Evolutionary conservation across 2,329 filamentous ascomycete species (phyloP), one percentile per base, ranked within the genome.

Genomic region (Zasmidium cellare): DNA sequence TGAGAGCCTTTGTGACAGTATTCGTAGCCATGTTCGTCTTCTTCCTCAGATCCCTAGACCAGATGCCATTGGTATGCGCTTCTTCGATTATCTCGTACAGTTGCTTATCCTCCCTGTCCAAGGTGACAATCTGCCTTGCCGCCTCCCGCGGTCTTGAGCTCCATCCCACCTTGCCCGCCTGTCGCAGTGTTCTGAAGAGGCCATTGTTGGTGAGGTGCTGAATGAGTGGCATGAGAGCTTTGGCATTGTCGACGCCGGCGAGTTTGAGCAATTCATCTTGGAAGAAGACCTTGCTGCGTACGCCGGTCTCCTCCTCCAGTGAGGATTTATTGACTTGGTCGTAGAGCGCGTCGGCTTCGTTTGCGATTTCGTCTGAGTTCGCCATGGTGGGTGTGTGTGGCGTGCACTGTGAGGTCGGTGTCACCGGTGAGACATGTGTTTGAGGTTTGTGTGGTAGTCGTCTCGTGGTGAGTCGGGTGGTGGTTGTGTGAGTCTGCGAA

Each of bases 11-110:
- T 67, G 89, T 90, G 67, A 97, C 83, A 38, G 90, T 85, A 51
- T 88, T 88, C 69, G 93, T 90, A 77, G 96, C 91, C 84, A 74
- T 91, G 89, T 57, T 91, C 87, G 60, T 87, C 86, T 66, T 82
- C 83, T 58, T 62, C 57, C 92, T 90, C 67, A 99, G 87, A 14
- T 87, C 89, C 72, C 91, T 91, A 61, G 89, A 88, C 94, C 94
- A 99, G 69, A 96, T 91, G 60, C 93, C 94, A 68, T 91, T 89
- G 64, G 85, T 84, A 63, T 89, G 90, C 25, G 90, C 87, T 66
- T 90, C 88, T 76, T 97, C 93, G 71, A 99, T 93, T 67, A 91
- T 85, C 64, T 87, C 86, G 81, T 96, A 97, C 23, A 97, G 89
- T 71, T 96, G 83, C 70, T 86, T 84, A 75, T 97, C 93, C 69